Evolutionary conservation across 2,329 filamentous ascomycete genomes (phyloP), one percentile per base, ranked within the genome.

Genomic region (Pseudocercospora pini-densiflorae): DNA sequence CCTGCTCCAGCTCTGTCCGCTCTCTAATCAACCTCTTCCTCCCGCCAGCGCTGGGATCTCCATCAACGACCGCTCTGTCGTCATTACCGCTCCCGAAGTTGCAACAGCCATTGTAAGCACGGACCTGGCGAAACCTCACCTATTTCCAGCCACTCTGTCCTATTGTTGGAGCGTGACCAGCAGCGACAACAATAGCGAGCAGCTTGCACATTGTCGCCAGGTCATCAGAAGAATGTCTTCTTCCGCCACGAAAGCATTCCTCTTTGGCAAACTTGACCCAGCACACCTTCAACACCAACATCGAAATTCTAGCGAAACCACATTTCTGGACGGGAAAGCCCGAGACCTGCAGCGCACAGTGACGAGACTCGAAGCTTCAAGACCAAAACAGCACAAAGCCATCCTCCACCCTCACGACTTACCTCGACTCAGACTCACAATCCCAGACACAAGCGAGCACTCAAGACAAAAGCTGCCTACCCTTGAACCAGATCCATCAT

Each of bases 331-430:
- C 55, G 55, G 55, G 55, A 58, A 43, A 19, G 31, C n/a, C 55
- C 55, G 55, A 58, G 55, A 58, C 55, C 33, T 58, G 27, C 55
- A 58, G 55, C 55, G 55, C 33, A 58, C 31, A 58, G 29, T 58
- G 55, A 58, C 29, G 16, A 58, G 55, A 58, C 55, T 58, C 55
- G 55, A 58, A 58, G 27, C 55, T 58, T 58, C 55, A 58, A 40
- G 55, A 58, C 14, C 55, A 58, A 58, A 58, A 58, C 16, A 58
- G 1, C 55, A 40, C 53, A 57, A 57, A 57, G 53, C 53, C 3
- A 1, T 14, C 53, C 23, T 57, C 27, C 29, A n/a, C 12, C 21
- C 8, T 33, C 53, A 57, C 24, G 12, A 33, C 29, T 33, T 29
- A 33, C 53, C 53, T 33, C 53, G 53, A 57, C 53, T 57, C 53